These are phyloP conservation scores for Nicotiana tomentosiformis DNA, from an alignment of 257 asterid genomes.

Conservation along the genomic window DNA sequence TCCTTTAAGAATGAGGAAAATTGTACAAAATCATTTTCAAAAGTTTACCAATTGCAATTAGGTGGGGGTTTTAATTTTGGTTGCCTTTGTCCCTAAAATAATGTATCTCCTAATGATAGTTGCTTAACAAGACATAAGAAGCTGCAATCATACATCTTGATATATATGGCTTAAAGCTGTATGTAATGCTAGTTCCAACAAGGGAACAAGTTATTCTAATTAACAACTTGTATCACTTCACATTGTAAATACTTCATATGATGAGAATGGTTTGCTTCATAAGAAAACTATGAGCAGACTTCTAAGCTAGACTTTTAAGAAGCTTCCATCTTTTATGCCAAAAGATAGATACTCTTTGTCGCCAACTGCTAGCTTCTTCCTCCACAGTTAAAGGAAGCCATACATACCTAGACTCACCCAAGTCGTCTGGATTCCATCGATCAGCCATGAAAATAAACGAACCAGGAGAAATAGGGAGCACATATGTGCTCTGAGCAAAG, in stretches of 20 bases:
- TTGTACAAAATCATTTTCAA: not conserved
- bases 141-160: conserved; percentile 5
- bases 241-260: not conserved
- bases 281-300: not conserved
- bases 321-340: conserved; percentile 71
- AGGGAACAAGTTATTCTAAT: not conserved
- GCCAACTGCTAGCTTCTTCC: conserved; percentile 26
- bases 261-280: not conserved
- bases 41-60: not conserved
- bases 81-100: not conserved
- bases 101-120: not conserved
- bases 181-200: not conserved
- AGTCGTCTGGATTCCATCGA: conserved; percentile 61
- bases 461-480: conserved; percentile 50
- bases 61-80: not conserved
- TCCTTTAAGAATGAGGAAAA: not conserved
- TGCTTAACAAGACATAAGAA: not conserved
- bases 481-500: conserved; percentile 65
- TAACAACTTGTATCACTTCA: not conserved
- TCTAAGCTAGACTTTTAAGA: conserved; percentile 11
- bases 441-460: conserved; percentile 68
- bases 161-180: not conserved
- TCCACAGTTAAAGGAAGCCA: conserved; percentile 67
- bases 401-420: conserved; percentile 61
- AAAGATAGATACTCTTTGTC: conserved; percentile 58